Evolutionary conservation across 2,329 filamentous ascomycete genomes (phyloP), one percentile per base, ranked within the genome.

Genomic region (Colletotrichum plurivorum): DNA sequence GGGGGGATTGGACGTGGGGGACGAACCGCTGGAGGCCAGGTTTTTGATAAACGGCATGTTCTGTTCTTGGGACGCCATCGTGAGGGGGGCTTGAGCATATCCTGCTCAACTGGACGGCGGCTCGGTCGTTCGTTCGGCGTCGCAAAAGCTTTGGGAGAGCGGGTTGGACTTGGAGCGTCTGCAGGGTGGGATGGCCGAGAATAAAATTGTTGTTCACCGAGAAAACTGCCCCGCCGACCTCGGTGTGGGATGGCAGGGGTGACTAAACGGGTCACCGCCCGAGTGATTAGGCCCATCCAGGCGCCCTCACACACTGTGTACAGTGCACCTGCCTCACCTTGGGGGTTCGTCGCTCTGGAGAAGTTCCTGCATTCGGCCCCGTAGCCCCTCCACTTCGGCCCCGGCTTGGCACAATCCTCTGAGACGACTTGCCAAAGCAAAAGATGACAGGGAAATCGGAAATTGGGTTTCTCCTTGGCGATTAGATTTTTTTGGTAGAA

Each of bases 11-110:
- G 20, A 65, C 69, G 56, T 56, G 71, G 22, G 60, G 18, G 16
- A 83, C 87, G 71, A 78, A 95, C 94, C 93, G 82, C 93, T 96
- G 43, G 94, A 95, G 63, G 93, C 93, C 72, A 97, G 89, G 78
- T 95, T 91, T 80, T 90, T 93, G 72, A 97, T 91, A 73, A 97
- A 97, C 6, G 93, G 92, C 85, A 89, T 88, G 70, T 83, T 83
- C 66, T 82, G 79, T 75, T 84, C 84, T 73, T 81, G 78, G 69
- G 82, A 73, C 58, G 82, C 79, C 78, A 84, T 83, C 60, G 73
- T 78, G 60, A 63, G 5, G 7, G 52, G 45, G 25, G 3, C 1
- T 52, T 60, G 31, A 60, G 46, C 57, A 52, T 13, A 12, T 48
- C 22, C 52, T 46, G 52, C 63, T 69, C 67, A 53, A 61, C 54